Evolutionary conservation across 441 rosid genomes (phyloP).

Genomic region (Geranium incanum): DNA sequence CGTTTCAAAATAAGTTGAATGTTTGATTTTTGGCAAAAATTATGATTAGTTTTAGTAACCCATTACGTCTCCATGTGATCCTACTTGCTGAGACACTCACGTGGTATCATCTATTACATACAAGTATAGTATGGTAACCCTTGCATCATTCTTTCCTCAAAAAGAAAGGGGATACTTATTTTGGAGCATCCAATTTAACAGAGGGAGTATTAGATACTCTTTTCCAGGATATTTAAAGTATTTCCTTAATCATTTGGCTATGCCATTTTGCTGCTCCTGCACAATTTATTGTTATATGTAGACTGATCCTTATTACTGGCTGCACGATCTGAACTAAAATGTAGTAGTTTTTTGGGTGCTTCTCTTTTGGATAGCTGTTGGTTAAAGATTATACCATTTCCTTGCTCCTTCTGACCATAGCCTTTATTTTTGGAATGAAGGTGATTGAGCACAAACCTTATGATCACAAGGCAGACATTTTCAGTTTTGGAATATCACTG

Average conservation of each 20-base stretch:
- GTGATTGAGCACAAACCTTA: constrained; percentile 89
- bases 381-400: constrained; percentile 4
- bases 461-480: constrained; percentile 81
- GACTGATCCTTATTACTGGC: not conserved
- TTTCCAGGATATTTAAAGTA: not conserved
- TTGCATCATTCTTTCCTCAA: no score
- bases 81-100: no score
- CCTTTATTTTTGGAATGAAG: constrained; percentile 39
- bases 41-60: no score
- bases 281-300: not conserved
- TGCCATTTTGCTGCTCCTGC: not conserved
- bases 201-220: no score
- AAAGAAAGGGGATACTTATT: no score
- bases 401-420: constrained; percentile 19
- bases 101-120: no score
- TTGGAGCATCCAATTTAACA: no score
- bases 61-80: no score
- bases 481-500: constrained; percentile 74
- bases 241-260: not conserved
- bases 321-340: not conserved
- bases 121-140: no score
- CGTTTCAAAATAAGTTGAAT: no score
- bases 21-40: no score
- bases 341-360: not conserved
- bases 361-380: not conserved